Evolutionary conservation across 495 filamentous ascomycete species (phyloP), one percentile per base, ranked within the genome.

Genomic region (Cenococcum geophilum): DNA sequence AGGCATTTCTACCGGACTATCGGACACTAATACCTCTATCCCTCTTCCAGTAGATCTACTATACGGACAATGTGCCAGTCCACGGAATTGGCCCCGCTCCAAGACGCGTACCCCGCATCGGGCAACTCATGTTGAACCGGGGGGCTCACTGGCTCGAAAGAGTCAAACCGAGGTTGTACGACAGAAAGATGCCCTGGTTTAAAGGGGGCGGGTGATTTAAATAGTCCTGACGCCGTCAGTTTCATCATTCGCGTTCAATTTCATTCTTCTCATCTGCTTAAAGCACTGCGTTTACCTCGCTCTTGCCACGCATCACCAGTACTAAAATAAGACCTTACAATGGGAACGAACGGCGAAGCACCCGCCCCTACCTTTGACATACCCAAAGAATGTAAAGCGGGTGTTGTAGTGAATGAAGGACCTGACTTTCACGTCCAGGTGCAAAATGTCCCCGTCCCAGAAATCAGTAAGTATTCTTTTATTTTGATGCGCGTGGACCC

Each of bases 321-420:
- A 32, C 27, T 32, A 32, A 32, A 32, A 32, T 2, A 32, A 32
- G 6, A 6, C 27, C 27, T 45, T 18, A 45, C 12, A 45, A 45
- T 45, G 40, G 40, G 3, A 18, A 4, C 40, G 11, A 45, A 45
- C 40, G 40, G 18, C 18, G 40, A 16, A 18, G 18, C 3, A 45
- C 2, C 40, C 1, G 40, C 12, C 22, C 53, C 40, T 10, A 56
- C 53, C 20, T 68, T 58, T 49, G 72, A 78, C 0, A 79, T 83
- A 45, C 81, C 80, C 2, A 77, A 77, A 18, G 68, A 75, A 69
- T 80, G 81, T 65, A 81, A 80, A 61, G 81, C 78, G 0, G 80
- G 77, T 6, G 78, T 82, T 3, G 78, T 82, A 0, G 70, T 79
- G 36, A 80, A 82, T 60, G 77, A 79, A 59, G 81, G 81, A 3